These are phyloP conservation scores for Lecanosticta acicola DNA, from an alignment of 2,329 filamentous ascomycete genomes.

Conservation along the genomic window DNA sequence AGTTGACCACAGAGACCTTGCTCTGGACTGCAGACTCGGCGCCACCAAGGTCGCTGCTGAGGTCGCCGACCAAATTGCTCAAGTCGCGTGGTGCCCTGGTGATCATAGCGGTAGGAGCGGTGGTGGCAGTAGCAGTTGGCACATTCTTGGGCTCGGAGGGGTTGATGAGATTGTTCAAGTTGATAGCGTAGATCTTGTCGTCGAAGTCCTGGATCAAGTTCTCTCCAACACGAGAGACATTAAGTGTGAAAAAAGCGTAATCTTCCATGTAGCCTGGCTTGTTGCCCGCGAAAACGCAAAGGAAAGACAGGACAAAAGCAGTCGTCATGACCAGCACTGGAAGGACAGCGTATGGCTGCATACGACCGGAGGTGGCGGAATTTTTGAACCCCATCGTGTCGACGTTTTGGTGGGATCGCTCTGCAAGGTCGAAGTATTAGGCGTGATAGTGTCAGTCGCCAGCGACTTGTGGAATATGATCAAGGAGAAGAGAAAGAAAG, in stretches of 20 bases:
- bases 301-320: constrained; percentile 53
- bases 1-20: constrained; percentile 21
- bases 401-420: not conserved
- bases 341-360: constrained; percentile 12
- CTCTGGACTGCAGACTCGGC: constrained; percentile 16
- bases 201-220: constrained; percentile 30
- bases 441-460: not conserved
- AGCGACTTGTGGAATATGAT: not conserved
- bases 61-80: constrained; percentile 26
- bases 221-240: constrained; percentile 51
- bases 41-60: constrained; percentile 8
- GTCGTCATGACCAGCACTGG: constrained; percentile 42
- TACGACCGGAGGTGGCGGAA: not conserved
- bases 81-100: constrained; percentile 23
- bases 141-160: not conserved
- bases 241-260: constrained; percentile 54
- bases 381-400: not conserved
- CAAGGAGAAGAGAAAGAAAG: not conserved
- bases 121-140: not conserved
- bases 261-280: constrained; percentile 52
- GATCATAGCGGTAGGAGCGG: constrained; percentile 16
- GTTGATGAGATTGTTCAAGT: constrained; percentile 11
- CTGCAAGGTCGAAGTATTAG: not conserved
- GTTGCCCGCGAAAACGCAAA: constrained; percentile 57
- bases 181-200: constrained; percentile 22